Base-by-base conservation (phyloP, 2,329 filamentous ascomycete species). In the Penicillium sp. region DNA sequence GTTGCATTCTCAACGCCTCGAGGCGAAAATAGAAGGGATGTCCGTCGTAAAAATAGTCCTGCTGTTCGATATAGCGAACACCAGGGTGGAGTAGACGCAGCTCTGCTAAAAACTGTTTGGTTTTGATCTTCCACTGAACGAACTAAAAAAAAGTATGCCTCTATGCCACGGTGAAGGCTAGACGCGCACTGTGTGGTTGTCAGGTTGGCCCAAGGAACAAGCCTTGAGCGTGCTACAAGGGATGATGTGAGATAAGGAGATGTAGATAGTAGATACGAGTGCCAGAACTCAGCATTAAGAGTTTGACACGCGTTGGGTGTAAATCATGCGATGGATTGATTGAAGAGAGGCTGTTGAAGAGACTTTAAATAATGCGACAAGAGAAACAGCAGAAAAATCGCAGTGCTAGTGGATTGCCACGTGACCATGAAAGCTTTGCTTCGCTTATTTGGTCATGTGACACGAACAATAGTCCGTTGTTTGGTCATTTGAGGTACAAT, bases 11-110 rank as follows among this genome's bases (percentile, higher is more conserved):
- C 35, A 41, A 41, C 35, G 5, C 15, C 35, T 11, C 15, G 5
- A 26, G 29, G n/a, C 38, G 13, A 26, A 53, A 45, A 26, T 49
- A 45, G 15, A 44, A n/a, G 45, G 30, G 30, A 79, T 80, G 78
- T 81, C 70, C 78, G 78, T 80, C 78, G 73, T 77, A 75, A 74
- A 78, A 75, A 76, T 75, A 80, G 78, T 80, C 78, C 79, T 78
- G 72, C 72, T 68, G 74, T 73, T 73, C 76, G 69, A 79, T 69
- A 41, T 62, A 71, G 60, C 70, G 71, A 78, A 74, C 74, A 77
- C 75, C 76, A 80, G 79, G 79, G 79, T 81, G 79, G 79, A 81
- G 78, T 79, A 79, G 78, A 81, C 79, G 79, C 78, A 77, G 78
- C 72, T 71, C 78, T 81, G 79, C 79, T 81, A 80, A 79, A 80